These are phyloP conservation scores for Myxozyma udenii DNA, from an alignment of 805 yeast species.

Conservation along the genomic window DNA sequence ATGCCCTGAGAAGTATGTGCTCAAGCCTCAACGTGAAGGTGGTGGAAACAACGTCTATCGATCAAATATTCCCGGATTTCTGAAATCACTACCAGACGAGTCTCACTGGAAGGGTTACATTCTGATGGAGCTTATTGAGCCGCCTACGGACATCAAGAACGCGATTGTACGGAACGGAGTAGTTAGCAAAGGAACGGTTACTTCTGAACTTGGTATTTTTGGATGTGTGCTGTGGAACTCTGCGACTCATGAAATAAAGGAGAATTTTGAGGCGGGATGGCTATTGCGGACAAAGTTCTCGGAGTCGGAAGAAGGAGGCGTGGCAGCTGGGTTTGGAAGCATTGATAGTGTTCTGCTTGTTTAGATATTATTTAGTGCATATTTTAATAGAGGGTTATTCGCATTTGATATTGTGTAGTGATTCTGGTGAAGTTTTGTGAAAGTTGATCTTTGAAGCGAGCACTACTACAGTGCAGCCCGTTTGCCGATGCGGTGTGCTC, in stretches of 20 bases:
- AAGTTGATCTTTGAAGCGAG: too few relatives aligned
- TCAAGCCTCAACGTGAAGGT: conserved; percentile 98
- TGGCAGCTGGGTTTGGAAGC: conserved; percentile 98
- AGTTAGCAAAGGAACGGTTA: conserved; percentile 64
- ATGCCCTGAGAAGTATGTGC: conserved; percentile 66
- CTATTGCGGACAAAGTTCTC: conserved; percentile 84
- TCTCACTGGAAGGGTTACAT: conserved; percentile 84
- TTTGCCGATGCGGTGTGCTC: too few relatives aligned
- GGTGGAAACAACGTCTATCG: conserved; percentile 96
- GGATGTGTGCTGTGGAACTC: conserved; percentile 80
- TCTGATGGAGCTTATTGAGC: conserved; percentile 87
- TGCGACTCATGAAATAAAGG: conserved; percentile 48
- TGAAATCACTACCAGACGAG: conserved; percentile 54
- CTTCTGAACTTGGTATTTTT: conserved; percentile 88
- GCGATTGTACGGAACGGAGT: conserved; percentile 66
- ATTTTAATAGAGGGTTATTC: too few relatives aligned
- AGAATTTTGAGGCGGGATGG: conserved; percentile 77
- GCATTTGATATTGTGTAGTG: too few relatives aligned
- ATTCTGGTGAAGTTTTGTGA: too few relatives aligned
- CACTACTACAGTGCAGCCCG: too few relatives aligned
- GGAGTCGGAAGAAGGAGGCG: conserved; percentile 93
- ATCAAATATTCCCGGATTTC: conserved; percentile 73
- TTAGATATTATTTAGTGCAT: conserved; percentile 26
- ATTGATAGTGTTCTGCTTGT: conserved; percentile 73
- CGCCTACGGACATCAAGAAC: conserved; percentile 60